phyloP scores from a whole-genome alignment of 2,329 filamentous ascomycete species.

The Ophiostoma angusticollis region DNA sequence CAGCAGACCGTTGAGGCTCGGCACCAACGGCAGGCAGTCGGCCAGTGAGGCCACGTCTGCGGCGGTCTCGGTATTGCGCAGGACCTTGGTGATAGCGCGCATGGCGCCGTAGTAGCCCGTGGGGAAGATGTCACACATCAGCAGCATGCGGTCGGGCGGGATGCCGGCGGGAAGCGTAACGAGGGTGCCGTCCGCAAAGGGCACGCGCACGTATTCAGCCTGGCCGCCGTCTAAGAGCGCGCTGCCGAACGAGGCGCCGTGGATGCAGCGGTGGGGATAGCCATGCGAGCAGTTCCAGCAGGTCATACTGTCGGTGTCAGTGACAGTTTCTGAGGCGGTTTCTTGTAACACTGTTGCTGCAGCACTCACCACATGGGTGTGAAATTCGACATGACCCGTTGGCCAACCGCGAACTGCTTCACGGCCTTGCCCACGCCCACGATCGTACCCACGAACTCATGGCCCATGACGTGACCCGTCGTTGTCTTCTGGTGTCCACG shows the following conservation, averaged over 20 bases:
- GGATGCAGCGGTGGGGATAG: slow-evolving; percentile 6
- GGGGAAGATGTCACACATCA: slow-evolving; percentile 10
- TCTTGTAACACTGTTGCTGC: too few species aligned
- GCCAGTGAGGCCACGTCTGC: background rate
- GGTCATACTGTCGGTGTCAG: too few species aligned
- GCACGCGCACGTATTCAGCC: slow-evolving; percentile 7
- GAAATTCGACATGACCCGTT: slow-evolving; percentile 3
- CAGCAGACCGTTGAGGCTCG: background rate
- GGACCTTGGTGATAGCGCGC: slow-evolving; percentile 4
- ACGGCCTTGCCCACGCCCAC: slow-evolving; percentile 3
- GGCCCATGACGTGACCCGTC: slow-evolving; percentile 7
- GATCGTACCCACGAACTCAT: slow-evolving; percentile 6
- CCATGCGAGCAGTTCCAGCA: slow-evolving; percentile 8
- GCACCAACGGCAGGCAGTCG: background rate
- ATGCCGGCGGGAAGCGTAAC: background rate
- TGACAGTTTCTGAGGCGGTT: too few species aligned
- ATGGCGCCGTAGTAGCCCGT: slow-evolving; percentile 10
- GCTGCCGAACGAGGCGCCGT: slow-evolving; percentile 6
- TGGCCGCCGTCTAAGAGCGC: slow-evolving; percentile 5
- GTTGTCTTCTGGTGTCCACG: slow-evolving; percentile 9
- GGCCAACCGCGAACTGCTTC: background rate
- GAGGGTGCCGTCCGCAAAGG: slow-evolving; percentile 6
- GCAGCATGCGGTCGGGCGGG: background rate
- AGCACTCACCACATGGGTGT: slow-evolving; percentile 3
- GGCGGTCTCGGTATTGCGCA: slow-evolving; percentile 3